These are phyloP conservation scores for Usnea hakonensis DNA, from an alignment of 495 filamentous ascomycete species.

Conservation along the genomic window DNA sequence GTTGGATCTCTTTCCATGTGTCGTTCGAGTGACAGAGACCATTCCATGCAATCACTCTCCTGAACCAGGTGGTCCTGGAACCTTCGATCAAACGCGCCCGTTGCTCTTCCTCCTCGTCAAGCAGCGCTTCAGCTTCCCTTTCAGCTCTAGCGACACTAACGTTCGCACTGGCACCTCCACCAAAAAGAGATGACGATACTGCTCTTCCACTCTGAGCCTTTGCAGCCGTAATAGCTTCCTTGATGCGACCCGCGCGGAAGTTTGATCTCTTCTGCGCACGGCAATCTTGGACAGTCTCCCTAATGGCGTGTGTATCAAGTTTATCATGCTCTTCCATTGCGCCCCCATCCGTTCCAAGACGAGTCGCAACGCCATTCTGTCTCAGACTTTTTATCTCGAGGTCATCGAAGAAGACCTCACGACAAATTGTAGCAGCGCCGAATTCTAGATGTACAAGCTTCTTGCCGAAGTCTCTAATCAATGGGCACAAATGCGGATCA, in stretches of 20 bases:
- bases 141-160: constrained; percentile 2
- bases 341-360: constrained; percentile 9
- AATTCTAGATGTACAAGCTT: constrained; percentile 17
- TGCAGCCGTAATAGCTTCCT: constrained; percentile 4
- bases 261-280: constrained; percentile 15
- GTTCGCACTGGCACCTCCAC: not conserved
- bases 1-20: constrained; percentile 18
- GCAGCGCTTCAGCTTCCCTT: constrained; percentile 10
- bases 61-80: constrained; percentile 18
- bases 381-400: constrained; percentile 11
- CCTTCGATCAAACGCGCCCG: constrained; percentile 15
- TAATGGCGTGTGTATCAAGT: constrained; percentile 16
- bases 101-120: constrained; percentile 18
- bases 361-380: constrained; percentile 14
- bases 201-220: not conserved
- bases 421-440: constrained; percentile 14
- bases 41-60: constrained; percentile 14
- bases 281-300: constrained; percentile 11
- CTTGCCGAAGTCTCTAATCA: constrained; percentile 15
- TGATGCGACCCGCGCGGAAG: constrained; percentile 14
- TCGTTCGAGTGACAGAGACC: constrained; percentile 10
- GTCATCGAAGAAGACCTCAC: constrained; percentile 21
- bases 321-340: constrained; percentile 8
- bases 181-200: constrained; percentile 17
- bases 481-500: constrained; percentile 19